Percentiles rank a stretch among this genome's conserved stretches.
Evolutionary conservation across 2,329 filamentous ascomycete genomes (phyloP).

Genomic region (Nothopassalora personata): DNA sequence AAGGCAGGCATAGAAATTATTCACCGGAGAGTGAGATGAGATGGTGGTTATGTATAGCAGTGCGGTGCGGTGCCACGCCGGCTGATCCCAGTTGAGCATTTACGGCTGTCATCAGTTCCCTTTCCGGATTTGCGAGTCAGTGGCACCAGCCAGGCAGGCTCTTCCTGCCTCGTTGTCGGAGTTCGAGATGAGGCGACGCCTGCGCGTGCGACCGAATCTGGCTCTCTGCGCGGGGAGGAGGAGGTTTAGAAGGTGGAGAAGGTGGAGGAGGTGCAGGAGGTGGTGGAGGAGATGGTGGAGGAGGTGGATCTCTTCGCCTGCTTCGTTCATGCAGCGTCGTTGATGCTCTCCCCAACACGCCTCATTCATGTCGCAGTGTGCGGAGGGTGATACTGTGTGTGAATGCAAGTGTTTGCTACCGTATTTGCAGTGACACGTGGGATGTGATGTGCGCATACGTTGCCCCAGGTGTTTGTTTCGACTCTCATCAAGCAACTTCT

Average conservation of each 20-base stretch:
- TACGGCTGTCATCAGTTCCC: neutral
- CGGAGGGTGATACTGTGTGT: neutral
- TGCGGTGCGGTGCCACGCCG: neutral
- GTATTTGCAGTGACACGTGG: neutral
- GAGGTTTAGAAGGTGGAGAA: too few species aligned
- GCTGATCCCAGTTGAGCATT: neutral
- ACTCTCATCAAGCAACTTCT: neutral
- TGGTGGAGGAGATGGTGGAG: too few species aligned
- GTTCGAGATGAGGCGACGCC: neutral
- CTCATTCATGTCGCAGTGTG: too few species aligned
- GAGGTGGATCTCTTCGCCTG: neutral
- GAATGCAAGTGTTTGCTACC: neutral
- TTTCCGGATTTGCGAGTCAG: neutral
- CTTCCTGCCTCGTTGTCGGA: neutral
- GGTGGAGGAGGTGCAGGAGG: too few species aligned
- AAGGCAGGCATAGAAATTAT: constrained; percentile 23
- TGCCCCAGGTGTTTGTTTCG: neutral
- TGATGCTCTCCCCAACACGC: too few species aligned
- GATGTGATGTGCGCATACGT: too few species aligned
- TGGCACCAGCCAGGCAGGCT: neutral
- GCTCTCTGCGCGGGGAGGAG: neutral
- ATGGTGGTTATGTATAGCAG: neutral
- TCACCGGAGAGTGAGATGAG: neutral
- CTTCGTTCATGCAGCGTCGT: neutral
- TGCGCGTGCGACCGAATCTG: neutral